These are phyloP conservation scores for Cantharellus cinnabarinus DNA, from an alignment of 768 basidiomycete species.

Conservation along the genomic window DNA sequence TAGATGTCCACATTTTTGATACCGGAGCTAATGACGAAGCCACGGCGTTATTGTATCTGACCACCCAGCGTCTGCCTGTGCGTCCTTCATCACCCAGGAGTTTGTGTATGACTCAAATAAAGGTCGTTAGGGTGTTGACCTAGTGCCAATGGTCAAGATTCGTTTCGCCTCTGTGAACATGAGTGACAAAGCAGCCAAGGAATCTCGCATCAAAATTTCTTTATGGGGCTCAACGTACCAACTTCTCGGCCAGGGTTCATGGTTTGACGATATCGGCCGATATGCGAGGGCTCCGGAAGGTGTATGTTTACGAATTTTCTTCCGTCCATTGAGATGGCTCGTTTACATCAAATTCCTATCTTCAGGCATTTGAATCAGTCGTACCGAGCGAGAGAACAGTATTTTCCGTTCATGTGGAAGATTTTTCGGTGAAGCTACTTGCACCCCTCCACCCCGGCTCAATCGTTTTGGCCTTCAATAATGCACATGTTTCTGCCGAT, in stretches of 20 bases:
- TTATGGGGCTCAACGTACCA: constrained; percentile 44
- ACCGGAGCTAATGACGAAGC: constrained; percentile 18
- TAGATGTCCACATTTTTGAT: constrained; percentile 40
- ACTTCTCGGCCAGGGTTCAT: constrained; percentile 38
- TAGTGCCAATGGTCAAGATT: constrained; percentile 36
- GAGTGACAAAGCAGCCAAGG: constrained; percentile 47
- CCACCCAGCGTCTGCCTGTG: constrained; percentile 39
- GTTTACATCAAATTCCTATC: constrained; percentile 6
- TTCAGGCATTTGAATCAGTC: constrained; percentile 75
- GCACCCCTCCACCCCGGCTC: constrained; percentile 42
- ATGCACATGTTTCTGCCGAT: constrained; percentile 49
- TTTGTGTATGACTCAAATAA: not conserved
- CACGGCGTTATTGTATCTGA: constrained; percentile 30
- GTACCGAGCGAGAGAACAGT: constrained; percentile 74
- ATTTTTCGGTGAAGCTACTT: constrained; percentile 43
- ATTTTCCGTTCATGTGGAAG: constrained; percentile 39
- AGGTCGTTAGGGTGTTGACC: constrained; percentile 10
- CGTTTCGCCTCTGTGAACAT: constrained; percentile 45
- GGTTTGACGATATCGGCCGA: constrained; percentile 35
- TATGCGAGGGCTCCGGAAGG: constrained; percentile 77
- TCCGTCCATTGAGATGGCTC: not conserved
- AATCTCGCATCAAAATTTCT: constrained; percentile 47
- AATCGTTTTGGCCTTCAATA: constrained; percentile 43
- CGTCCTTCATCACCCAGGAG: constrained; percentile 11
- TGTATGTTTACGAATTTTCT: constrained; percentile 26